Evolutionary conservation across 129 eudicot species (phyloP).

Genomic region (Flaveria bidentis): DNA sequence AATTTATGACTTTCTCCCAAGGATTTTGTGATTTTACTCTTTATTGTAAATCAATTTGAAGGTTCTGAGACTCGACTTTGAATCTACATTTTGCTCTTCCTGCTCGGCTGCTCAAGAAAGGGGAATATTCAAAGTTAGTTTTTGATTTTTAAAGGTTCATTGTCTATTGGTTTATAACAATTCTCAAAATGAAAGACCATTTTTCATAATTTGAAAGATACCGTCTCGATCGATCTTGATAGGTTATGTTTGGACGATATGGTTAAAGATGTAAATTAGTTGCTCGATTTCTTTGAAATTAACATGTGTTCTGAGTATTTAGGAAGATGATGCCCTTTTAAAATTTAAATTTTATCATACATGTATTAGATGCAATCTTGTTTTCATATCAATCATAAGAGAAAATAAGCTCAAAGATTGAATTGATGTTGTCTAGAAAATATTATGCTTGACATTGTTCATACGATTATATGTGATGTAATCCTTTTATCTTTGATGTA

Average conservation of each 20-base stretch:
- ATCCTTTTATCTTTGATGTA: conserved; percentile 21
- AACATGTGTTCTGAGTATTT: neutral
- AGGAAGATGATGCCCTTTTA: neutral
- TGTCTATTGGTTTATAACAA: too few species aligned
- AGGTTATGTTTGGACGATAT: neutral
- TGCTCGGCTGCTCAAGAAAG: too few species aligned
- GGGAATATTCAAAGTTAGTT: too few species aligned
- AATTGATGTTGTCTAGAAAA: neutral
- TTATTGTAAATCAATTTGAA: too few species aligned
- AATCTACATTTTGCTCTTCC: too few species aligned
- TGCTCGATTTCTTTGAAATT: neutral
- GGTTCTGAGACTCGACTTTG: too few species aligned
- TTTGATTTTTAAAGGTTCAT: too few species aligned
- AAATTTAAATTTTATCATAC: neutral
- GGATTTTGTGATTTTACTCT: too few species aligned
- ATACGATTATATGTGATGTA: neutral
- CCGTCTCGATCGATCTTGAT: conserved; percentile 7
- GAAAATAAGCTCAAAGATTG: neutral
- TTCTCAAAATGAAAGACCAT: neutral
- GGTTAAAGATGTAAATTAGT: neutral
- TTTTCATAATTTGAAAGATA: conserved; percentile 11
- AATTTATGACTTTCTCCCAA: too few species aligned
- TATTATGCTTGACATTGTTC: neutral
- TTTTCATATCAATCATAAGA: too few species aligned
- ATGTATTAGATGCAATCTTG: neutral